phyloP scores from a whole-genome alignment of 1,284 basidiomycete species.

The Apiotrichum mycotoxinovorans region DNA sequence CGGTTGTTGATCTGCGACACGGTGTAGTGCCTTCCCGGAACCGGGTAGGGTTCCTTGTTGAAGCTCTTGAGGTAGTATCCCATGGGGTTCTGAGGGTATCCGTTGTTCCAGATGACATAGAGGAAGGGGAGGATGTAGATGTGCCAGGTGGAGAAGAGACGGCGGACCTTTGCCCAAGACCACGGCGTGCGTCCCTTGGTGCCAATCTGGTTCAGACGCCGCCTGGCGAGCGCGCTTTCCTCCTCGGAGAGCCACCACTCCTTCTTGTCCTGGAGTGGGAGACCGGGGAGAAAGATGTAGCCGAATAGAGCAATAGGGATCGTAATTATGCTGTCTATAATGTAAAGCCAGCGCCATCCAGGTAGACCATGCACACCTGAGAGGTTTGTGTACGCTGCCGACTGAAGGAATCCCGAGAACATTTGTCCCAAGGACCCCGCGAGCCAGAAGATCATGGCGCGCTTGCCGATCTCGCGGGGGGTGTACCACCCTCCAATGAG shows the following conservation, averaged over 20 bases:
- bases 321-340: constrained; percentile 37
- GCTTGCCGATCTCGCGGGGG: constrained; percentile 38
- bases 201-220: constrained; percentile 23
- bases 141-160: constrained; percentile 34
- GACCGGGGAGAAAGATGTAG: constrained; percentile 36
- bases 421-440: constrained; percentile 34
- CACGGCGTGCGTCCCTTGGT: constrained; percentile 24
- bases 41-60: constrained; percentile 32
- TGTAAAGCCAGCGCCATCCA: constrained; percentile 36
- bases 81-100: constrained; percentile 29
- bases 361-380: constrained; percentile 32
- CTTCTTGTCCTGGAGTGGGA: constrained; percentile 30
- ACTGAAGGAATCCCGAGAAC: constrained; percentile 42
- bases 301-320: constrained; percentile 41
- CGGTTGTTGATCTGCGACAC: constrained; percentile 35
- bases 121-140: constrained; percentile 35
- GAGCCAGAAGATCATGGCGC: constrained; percentile 40
- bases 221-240: constrained; percentile 30
- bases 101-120: constrained; percentile 38
- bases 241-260: constrained; percentile 30
- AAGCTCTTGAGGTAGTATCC: constrained; percentile 34
- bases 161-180: constrained; percentile 22
- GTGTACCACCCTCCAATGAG: constrained; percentile 42
- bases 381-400: constrained; percentile 40
- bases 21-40: constrained; percentile 30